phyloP scores from a whole-genome alignment of 176 grass and related monocot species.

The Musa acuminata region DNA sequence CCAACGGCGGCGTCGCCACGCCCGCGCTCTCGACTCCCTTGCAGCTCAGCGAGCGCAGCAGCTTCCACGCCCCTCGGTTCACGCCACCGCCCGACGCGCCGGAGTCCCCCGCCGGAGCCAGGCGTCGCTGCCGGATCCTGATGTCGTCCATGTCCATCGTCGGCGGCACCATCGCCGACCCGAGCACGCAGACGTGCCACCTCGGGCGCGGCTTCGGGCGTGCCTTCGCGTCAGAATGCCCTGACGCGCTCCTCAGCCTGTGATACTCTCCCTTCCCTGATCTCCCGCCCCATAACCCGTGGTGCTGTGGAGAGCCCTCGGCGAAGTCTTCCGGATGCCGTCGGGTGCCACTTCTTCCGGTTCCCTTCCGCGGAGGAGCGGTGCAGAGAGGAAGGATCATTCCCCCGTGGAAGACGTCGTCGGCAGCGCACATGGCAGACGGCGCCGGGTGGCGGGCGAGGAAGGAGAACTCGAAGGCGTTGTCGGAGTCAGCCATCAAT shows the following conservation, averaged over 20 bases:
- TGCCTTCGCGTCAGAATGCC: not conserved
- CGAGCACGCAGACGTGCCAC: slow-evolving; percentile 45
- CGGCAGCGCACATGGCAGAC: slow-evolving; percentile 15
- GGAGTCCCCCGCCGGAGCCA: slow-evolving; percentile 1
- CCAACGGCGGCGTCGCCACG: slow-evolving; percentile 24
- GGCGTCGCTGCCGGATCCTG: slow-evolving; percentile 40
- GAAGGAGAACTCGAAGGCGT: slow-evolving; percentile 26
- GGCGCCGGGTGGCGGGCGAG: not conserved
- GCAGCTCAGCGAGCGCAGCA: slow-evolving; percentile 69
- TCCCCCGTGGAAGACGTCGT: slow-evolving; percentile 24
- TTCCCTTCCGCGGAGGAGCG: not conserved
- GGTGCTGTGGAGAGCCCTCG: not conserved
- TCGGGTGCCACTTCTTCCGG: slow-evolving; percentile 4
- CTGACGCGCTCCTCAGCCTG: slow-evolving; percentile 1
- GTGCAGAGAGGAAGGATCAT: slow-evolving; percentile 26
- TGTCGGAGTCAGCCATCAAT: not conserved
- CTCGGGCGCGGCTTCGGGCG: not conserved
- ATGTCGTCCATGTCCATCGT: slow-evolving; percentile 71
- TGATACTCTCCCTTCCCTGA: not conserved
- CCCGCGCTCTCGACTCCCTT: slow-evolving; percentile 54
- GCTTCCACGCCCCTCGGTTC: slow-evolving; percentile 40
- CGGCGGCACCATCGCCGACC: slow-evolving; percentile 45
- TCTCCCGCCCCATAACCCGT: not conserved
- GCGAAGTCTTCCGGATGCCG: not conserved
- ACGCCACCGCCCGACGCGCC: not conserved